phyloP scores from a whole-genome alignment of 441 rosid species.

The Croton laevigatus region DNA sequence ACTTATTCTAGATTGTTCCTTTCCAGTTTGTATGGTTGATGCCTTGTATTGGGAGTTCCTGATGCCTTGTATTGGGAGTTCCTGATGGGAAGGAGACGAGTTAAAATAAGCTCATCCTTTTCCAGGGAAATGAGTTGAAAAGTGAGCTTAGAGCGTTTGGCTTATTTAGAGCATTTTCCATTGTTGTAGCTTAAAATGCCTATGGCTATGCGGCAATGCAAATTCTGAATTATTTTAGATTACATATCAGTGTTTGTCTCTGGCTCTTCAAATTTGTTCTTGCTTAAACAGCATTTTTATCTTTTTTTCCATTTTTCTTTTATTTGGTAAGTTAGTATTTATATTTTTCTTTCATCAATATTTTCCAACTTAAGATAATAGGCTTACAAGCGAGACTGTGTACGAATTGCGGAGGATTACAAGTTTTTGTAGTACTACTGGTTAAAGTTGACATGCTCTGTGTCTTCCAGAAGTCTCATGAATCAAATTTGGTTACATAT shows the following conservation, averaged over 20 bases:
- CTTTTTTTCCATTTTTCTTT: too few relatives aligned
- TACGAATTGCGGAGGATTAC: too few relatives aligned
- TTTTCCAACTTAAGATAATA: too few relatives aligned
- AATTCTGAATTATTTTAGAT: not conserved
- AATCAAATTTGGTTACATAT: too few relatives aligned
- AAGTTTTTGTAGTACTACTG: too few relatives aligned
- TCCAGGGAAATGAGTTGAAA: conserved; percentile 23
- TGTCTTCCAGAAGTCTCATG: too few relatives aligned
- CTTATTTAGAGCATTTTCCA: conserved; percentile 12
- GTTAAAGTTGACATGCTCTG: too few relatives aligned
- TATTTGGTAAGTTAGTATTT: too few relatives aligned
- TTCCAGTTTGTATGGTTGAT: not conserved
- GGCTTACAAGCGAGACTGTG: too few relatives aligned
- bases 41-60: conserved; percentile 17
- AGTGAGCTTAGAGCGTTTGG: not conserved
- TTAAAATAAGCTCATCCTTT: conserved; percentile 39
- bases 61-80: conserved; percentile 21
- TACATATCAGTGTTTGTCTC: not conserved
- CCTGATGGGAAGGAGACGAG: conserved; percentile 43
- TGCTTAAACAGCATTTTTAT: too few relatives aligned
- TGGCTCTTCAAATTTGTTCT: too few relatives aligned
- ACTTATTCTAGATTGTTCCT: not conserved
- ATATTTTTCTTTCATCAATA: too few relatives aligned
- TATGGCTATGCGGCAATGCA: conserved; percentile 10
- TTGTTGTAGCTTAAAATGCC: conserved; percentile 11